phyloP scores from a whole-genome alignment of 2,329 filamentous ascomycete genomes.

The Cytospora mali region DNA sequence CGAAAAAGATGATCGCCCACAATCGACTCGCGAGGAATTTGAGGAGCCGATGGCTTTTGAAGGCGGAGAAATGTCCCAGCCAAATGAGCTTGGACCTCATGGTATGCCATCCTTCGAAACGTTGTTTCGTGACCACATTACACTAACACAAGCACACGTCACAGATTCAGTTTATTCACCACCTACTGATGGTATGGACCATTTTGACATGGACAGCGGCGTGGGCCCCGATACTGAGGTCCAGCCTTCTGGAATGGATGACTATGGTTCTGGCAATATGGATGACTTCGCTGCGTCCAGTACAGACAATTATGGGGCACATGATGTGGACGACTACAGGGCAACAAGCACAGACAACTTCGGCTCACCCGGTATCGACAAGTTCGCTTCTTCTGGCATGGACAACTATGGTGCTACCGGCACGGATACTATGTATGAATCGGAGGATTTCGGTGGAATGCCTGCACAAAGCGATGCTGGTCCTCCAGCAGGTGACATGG shows the following conservation, averaged over 20 bases:
- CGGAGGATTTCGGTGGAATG: no score
- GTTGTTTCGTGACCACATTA: neutral
- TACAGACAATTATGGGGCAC: neutral
- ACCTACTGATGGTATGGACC: neutral
- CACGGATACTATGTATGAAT: neutral
- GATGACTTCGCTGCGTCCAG: neutral
- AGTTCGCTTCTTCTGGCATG: neutral
- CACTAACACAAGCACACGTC: neutral
- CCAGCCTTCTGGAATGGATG: neutral
- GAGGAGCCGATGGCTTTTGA: neutral
- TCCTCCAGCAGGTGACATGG: neutral
- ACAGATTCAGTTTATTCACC: conserved; percentile 1
- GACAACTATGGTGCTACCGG: neutral
- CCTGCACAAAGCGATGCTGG: neutral
- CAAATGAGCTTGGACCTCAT: neutral
- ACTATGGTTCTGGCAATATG: neutral
- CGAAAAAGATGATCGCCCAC: neutral
- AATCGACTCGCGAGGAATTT: neutral
- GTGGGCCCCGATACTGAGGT: neutral
- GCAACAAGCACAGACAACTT: neutral
- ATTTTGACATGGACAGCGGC: neutral
- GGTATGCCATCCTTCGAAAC: neutral
- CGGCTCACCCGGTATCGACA: neutral
- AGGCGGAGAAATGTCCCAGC: neutral
- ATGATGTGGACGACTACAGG: no score